Percentiles rank a stretch among this genome's conserved stretches.
These are phyloP conservation scores for Chlorella vulgaris DNA, from an alignment of 139 green algal genomes.

Conservation along the genomic window DNA sequence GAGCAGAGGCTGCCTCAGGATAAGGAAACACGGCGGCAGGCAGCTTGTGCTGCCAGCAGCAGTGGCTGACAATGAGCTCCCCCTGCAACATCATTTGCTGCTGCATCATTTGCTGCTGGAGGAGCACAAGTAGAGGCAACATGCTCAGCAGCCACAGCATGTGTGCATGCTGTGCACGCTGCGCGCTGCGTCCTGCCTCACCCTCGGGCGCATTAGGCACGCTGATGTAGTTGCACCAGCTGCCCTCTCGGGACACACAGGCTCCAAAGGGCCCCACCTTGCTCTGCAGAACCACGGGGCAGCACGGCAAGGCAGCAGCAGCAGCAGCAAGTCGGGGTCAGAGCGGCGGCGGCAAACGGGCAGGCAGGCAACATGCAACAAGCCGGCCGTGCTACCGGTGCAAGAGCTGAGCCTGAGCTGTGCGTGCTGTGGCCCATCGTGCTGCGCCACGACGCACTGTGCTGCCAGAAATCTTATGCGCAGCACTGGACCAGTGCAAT, in stretches of 20 bases:
- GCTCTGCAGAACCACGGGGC: conserved; percentile 12
- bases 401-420: no score
- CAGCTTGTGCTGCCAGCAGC: no score
- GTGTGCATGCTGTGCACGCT: background rate
- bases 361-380: background rate
- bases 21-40: no score
- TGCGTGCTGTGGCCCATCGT: no score
- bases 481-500: no score
- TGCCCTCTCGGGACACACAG: conserved; percentile 25
- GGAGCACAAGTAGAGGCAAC: background rate
- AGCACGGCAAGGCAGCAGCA: no score
- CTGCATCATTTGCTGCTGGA: background rate
- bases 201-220: conserved; percentile 35
- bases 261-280: conserved; percentile 38
- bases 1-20: background rate
- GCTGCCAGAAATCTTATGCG: no score
- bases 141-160: no score
- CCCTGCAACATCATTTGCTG: background rate
- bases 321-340: no score
- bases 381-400: no score
- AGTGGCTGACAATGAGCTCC: no score
- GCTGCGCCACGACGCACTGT: no score
- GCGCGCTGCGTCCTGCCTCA: background rate
- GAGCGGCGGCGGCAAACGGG: background rate
- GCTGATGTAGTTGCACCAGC: conserved; percentile 39